Evolutionary conservation across 2,329 filamentous ascomycete species (phyloP), one percentile per base, ranked within the genome.

Genomic region (Atkinsonella hypoxylon): DNA sequence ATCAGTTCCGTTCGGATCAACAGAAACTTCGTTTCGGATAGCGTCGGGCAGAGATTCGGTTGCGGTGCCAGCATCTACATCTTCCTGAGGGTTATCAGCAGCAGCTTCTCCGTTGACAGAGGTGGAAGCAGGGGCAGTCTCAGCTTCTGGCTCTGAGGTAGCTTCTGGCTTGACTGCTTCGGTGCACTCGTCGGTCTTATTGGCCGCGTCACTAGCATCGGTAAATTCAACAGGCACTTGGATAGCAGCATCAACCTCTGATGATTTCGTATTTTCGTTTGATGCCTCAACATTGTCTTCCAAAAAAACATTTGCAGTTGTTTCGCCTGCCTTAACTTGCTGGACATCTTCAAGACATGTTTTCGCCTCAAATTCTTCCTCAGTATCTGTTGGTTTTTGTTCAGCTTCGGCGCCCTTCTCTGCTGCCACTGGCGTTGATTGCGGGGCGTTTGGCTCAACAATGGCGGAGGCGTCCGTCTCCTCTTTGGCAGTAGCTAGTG

Each of bases 51-150:
- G 12, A 13, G 40, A 18, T 17, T 22, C 40, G 11, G 11, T 17
- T 4, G 17, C 10, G 11, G 40, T 26, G 7, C 26, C 8, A 26
- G 26, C 18, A 42, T 42, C 4, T 10, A 6, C 42, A 15, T 45
- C 43, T n/a, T 12, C 18, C 26, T 18, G n/a, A 42, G 26, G 10
- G 17, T 41, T 34, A 22, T 46, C 47, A 26, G 26, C 48, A 32
- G 44, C 32, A 32, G 46, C 47, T 10, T 22, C 45, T 30, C 55
- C 50, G 4, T 45, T 41, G 2, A 41, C 48, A 22, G 51, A 12
- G 12, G 30, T 8, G 10, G 42, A 32, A 11, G 45, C 40, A 18
- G 32, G 18, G 9, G 9, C 52, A 46, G 18, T 46, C 10, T 34
- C 34, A 17, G 32, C 49, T 51, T 53, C 49, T 22, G 34, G 15